These are phyloP conservation scores for Yamadazyma kanchanaburiensis DNA, from an alignment of 1,139 yeast species.

Conservation along the genomic window DNA sequence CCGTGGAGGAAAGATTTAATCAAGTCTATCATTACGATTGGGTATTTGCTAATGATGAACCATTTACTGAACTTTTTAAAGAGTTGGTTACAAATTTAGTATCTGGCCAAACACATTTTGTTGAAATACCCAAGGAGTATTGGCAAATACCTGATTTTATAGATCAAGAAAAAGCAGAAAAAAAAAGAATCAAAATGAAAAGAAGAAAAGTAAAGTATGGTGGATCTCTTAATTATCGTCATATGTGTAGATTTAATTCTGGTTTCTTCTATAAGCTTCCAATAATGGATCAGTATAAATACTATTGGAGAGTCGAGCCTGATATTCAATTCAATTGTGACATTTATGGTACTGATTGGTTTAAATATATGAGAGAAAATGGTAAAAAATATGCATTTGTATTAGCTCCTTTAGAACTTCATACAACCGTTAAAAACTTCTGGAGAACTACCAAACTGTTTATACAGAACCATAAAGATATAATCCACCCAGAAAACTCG, in stretches of 20 bases:
- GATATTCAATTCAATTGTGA: slow-evolving; percentile 85
- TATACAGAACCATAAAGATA: slow-evolving; percentile 36
- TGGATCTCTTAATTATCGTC: slow-evolving; percentile 67
- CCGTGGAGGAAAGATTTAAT: slow-evolving; percentile 79
- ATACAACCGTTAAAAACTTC: slow-evolving; percentile 73
- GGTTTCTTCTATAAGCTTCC: slow-evolving; percentile 77
- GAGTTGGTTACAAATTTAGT: slow-evolving; percentile 45
- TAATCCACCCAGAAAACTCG: slow-evolving; percentile 20
- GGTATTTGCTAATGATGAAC: slow-evolving; percentile 76
- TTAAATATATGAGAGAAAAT: slow-evolving; percentile 63
- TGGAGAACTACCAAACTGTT: slow-evolving; percentile 67
- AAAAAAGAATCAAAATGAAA: slow-evolving; percentile 32
- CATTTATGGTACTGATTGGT: slow-evolving; percentile 77
- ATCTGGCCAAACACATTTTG: slow-evolving; percentile 59
- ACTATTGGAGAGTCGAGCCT: slow-evolving; percentile 96
- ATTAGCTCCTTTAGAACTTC: slow-evolving; percentile 66
- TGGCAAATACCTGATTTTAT: slow-evolving; percentile 41
- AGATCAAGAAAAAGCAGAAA: slow-evolving; percentile 50
- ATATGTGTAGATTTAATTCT: slow-evolving; percentile 66
- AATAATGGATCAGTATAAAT: slow-evolving; percentile 59
- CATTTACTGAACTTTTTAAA: slow-evolving; percentile 62
- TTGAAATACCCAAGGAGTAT: slow-evolving; percentile 43
- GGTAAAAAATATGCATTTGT: slow-evolving; percentile 81
- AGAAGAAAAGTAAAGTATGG: slow-evolving; percentile 63
- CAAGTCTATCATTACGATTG: slow-evolving; percentile 88